phyloP scores from a whole-genome alignment of 148 eudicot genomes.

The Rhododendron henanense region DNA sequence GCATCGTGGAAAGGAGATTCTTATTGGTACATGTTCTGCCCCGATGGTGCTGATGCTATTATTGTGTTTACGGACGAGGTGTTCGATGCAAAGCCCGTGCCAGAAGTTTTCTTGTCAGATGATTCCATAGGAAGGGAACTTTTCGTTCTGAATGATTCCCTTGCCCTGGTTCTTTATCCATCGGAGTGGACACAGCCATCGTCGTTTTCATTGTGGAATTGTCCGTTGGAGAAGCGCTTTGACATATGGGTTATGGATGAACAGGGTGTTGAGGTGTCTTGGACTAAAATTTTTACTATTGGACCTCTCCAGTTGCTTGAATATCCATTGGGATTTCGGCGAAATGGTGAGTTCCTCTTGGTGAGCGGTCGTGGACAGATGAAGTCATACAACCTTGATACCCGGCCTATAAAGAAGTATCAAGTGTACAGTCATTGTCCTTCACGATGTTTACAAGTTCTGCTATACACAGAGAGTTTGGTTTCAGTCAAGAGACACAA shows the following conservation, averaged over 20 bases:
- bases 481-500: background rate
- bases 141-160: background rate
- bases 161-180: background rate
- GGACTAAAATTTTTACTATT: background rate
- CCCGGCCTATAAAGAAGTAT: background rate
- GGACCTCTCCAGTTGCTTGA: background rate
- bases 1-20: background rate
- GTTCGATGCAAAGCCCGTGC: background rate
- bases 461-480: background rate
- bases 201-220: too few relatives aligned
- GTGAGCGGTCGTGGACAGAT: background rate
- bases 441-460: background rate
- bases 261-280: background rate
- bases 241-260: too few relatives aligned
- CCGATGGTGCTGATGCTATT: background rate
- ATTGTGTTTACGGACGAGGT: background rate
- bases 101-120: background rate
- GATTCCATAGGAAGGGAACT: too few relatives aligned
- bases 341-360: background rate
- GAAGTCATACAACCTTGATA: background rate
- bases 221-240: background rate
- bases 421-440: background rate
- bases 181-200: background rate
- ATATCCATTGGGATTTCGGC: background rate
- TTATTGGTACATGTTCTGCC: background rate